Percentiles rank a stretch among this genome's conserved stretches.
Evolutionary conservation across 2,329 filamentous ascomycete genomes (phyloP).

Genomic region (Colletotrichum horii): DNA sequence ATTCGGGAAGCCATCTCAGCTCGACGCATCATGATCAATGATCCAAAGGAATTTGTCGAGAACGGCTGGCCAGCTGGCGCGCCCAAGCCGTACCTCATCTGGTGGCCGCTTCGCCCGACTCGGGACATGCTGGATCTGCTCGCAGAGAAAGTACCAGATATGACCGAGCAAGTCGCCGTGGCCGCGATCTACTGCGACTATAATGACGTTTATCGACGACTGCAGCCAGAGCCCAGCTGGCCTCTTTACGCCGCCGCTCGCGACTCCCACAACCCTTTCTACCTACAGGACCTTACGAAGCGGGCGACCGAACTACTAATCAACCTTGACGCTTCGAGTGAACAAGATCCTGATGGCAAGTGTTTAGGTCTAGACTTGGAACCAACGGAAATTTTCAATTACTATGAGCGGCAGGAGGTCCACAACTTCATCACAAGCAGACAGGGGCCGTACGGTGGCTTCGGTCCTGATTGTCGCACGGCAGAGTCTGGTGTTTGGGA

Average conservation of each 20-base stretch:
- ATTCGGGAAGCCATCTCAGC: neutral
- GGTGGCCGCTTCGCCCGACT: neutral
- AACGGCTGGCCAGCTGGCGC: neutral
- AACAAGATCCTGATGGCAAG: neutral
- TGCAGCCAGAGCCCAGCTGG: neutral
- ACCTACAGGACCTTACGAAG: neutral
- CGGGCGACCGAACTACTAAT: neutral
- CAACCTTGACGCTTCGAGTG: neutral
- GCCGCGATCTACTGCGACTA: neutral
- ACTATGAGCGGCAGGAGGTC: neutral
- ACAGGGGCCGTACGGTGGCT: neutral
- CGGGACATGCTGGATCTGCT: neutral
- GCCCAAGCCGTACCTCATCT: neutral
- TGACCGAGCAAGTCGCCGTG: neutral
- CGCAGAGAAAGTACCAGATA: neutral
- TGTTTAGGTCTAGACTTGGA: neutral
- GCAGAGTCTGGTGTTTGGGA: neutral
- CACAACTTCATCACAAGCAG: neutral
- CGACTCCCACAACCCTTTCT: neutral
- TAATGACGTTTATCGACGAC: neutral
- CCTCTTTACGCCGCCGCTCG: neutral
- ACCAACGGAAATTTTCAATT: neutral
- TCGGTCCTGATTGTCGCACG: neutral
- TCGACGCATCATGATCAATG: neutral
- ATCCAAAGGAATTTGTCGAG: neutral